Evolutionary conservation across 495 filamentous ascomycete genomes (phyloP).

Genomic region (Cairneyella variabilis): DNA sequence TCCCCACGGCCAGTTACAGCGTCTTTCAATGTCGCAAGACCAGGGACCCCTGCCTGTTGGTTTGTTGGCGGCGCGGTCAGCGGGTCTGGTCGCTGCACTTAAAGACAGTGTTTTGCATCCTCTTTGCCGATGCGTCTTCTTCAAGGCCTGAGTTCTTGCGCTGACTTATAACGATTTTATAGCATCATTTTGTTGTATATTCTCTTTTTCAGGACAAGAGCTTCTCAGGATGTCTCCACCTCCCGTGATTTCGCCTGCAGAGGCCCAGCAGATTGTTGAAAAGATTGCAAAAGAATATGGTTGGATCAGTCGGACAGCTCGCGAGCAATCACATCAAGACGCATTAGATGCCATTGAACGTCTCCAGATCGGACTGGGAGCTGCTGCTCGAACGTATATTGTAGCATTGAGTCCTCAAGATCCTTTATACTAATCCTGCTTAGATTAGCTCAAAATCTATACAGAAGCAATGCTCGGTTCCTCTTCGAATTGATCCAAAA

Average conservation of each 20-base stretch:
- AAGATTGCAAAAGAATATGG: neutral
- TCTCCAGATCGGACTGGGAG: neutral
- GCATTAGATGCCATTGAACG: neutral
- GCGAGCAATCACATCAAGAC: neutral
- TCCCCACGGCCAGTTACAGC: neutral
- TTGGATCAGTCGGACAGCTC: neutral
- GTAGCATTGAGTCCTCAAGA: constrained; percentile 1
- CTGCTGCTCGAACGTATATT: constrained; percentile 8
- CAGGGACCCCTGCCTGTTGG: neutral
- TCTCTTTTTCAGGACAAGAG: neutral
- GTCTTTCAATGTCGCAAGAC: neutral
- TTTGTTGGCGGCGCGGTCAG: neutral
- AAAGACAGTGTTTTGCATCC: too few relatives aligned
- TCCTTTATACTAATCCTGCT: constrained; percentile 1
- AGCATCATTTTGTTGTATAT: constrained; percentile 2
- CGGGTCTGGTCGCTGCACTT: too few relatives aligned
- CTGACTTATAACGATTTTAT: constrained; percentile 2
- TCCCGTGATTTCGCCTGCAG: neutral
- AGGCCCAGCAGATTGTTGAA: neutral
- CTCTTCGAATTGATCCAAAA: constrained; percentile 42
- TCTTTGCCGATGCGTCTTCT: constrained; percentile 7
- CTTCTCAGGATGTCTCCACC: neutral
- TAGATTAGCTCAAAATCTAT: constrained; percentile 25
- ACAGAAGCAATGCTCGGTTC: constrained; percentile 33
- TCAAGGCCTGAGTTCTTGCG: constrained; percentile 1